Evolutionary conservation across 2,329 filamentous ascomycete species (phyloP), one percentile per base, ranked within the genome.

Genomic region (Metarhizium guizhouense): DNA sequence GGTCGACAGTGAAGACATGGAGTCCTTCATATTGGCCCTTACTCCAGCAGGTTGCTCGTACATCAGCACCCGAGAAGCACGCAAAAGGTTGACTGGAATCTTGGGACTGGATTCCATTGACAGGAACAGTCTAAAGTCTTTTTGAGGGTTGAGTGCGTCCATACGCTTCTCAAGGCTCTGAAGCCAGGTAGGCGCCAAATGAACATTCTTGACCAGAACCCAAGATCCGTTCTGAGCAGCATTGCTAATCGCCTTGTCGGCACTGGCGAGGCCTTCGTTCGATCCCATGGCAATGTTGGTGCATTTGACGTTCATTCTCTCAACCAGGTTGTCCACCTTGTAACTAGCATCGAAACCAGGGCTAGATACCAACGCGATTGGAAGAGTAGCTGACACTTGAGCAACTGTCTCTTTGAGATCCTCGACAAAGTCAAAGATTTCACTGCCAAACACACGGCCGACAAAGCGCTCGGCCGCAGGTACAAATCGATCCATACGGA

Each of bases 261-360:
- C 94, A 59, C 86, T 94, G 56, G 92, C 85, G 18, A 95, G 78
- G 68, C 91, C 90, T 77, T 99, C 94, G 66, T 95, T 95, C 49
- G 94, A 97, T 67, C 94, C 94, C 94, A 99, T 99, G 64, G 95
- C 95, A 67, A 99, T 96, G 71, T 96, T 96, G 57, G 91, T 92
- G 74, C 94, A 99, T 54, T 83, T 85, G 53, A 90, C 86, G 57
- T 84, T 83, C 70, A 84, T 86, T 62, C 90, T 83, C 71, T 96
- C 90, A 34, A 97, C 95, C 54, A 99, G 79, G 58, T 86, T 90
- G 70, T 99, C 94, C 58, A 99, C 94, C 78, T 99, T 99, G 84
- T 97, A 99, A 69, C 90, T 96, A 54, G 95, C 95, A 72, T 99
- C 94, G 69, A 99, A 99, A 42, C 94, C 94, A 58, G 93, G 91